phyloP scores from a whole-genome alignment of 1,284 basidiomycete species.

The Marasmius fiardii region DNA sequence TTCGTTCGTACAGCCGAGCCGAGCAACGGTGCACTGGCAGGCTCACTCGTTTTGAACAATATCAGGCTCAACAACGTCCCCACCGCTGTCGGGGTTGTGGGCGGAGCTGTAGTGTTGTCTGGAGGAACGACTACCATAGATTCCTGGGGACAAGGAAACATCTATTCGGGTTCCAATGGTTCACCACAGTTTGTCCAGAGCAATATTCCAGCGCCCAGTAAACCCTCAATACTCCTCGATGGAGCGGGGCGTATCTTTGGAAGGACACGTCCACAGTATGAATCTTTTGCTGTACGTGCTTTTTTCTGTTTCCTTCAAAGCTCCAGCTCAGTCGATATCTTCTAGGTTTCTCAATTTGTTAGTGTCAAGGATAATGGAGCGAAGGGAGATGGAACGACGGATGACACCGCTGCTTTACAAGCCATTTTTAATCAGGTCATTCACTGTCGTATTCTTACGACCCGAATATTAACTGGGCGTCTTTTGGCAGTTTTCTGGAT shows the following conservation, averaged over 20 bases:
- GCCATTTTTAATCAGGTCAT: conserved; percentile 45
- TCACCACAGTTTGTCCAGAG: conserved; percentile 39
- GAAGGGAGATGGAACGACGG: conserved; percentile 58
- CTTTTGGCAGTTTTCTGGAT: conserved; percentile 42
- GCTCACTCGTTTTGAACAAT: conserved; percentile 49
- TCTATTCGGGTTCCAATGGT: conserved; percentile 39
- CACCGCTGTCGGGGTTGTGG: conserved; percentile 41
- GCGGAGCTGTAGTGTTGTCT: conserved; percentile 35
- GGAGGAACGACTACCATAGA: conserved; percentile 43
- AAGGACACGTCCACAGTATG: conserved; percentile 56
- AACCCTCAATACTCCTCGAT: conserved; percentile 44
- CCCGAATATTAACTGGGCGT: background rate
- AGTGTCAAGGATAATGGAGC: conserved; percentile 58
- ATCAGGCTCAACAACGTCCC: conserved; percentile 41
- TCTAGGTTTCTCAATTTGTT: conserved; percentile 39
- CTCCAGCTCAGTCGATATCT: background rate
- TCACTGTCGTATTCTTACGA: background rate
- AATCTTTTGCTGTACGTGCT: conserved; percentile 36
- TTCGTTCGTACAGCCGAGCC: conserved; percentile 27
- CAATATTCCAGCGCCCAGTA: conserved; percentile 36
- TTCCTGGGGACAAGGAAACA: conserved; percentile 59
- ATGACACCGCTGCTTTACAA: conserved; percentile 60
- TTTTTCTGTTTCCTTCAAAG: background rate
- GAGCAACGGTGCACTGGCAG: conserved; percentile 24
- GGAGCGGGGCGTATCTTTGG: conserved; percentile 46